Evolutionary conservation across 208 protist species (phyloP).

Genomic region (Balamuthia mandrillaris): DNA sequence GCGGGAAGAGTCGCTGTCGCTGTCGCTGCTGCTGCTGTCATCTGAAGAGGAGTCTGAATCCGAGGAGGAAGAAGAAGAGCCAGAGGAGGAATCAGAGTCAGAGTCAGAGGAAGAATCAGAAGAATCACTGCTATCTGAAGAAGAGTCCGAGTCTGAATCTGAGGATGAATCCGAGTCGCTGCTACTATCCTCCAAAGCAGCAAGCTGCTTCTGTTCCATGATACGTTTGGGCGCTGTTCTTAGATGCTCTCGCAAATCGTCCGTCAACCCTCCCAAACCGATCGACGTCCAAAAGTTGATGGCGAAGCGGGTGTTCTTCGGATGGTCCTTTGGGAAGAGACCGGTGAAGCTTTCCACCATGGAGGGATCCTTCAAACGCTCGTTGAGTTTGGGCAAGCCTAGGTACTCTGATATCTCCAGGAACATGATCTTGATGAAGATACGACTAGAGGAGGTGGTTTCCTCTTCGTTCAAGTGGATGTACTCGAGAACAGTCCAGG

Average conservation of each 20-base stretch:
- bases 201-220: conserved; percentile 11
- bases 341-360: conserved; percentile 65
- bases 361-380: conserved; percentile 68
- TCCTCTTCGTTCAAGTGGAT: conserved; percentile 80
- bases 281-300: conserved; percentile 93
- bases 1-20: no score
- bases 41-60: conserved; percentile 3
- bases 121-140: background rate
- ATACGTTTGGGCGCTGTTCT: conserved; percentile 25
- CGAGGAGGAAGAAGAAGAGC: background rate
- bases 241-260: conserved; percentile 33
- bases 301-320: conserved; percentile 82
- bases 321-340: conserved; percentile 81
- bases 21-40: background rate
- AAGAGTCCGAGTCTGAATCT: background rate
- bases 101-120: background rate
- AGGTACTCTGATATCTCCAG: conserved; percentile 71
- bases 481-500: conserved; percentile 80
- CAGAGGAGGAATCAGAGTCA: background rate
- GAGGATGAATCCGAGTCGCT: background rate
- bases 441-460: conserved; percentile 82
- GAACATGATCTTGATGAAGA: conserved; percentile 90
- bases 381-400: conserved; percentile 68
- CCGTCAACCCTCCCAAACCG: conserved; percentile 75
- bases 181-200: background rate